phyloP scores from a whole-genome alignment of 2,329 filamentous ascomycete species.

The Exserohilum turcica region DNA sequence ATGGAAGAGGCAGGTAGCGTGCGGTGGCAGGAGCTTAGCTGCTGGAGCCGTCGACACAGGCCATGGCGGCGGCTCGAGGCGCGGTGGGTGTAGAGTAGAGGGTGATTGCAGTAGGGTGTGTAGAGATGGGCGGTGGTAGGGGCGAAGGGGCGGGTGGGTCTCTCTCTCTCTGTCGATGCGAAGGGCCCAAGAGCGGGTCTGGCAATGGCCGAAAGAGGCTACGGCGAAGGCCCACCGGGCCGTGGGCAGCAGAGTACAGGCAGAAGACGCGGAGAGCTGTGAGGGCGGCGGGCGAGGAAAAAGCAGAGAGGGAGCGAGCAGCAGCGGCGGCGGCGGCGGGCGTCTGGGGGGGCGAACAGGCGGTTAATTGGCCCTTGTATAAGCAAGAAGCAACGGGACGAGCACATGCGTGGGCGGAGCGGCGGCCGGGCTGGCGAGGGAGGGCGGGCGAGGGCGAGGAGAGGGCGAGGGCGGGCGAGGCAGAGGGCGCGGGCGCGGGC shows the following conservation, averaged over 20 bases:
- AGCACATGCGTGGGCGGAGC: conserved; percentile 27
- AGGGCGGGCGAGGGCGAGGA: not conserved
- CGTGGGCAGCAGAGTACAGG: conserved; percentile 22
- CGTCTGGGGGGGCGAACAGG: conserved; percentile 23
- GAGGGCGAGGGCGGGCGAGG: not conserved
- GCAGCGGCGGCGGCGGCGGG: not conserved
- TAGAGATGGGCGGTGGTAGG: not conserved
- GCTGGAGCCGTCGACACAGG: conserved; percentile 19
- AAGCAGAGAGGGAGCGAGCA: not conserved
- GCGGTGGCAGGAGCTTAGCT: conserved; percentile 24
- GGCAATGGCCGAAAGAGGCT: conserved; percentile 40
- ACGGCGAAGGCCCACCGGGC: conserved; percentile 35
- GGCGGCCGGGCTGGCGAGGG: conserved; percentile 13
- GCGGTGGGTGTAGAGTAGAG: conserved; percentile 10
- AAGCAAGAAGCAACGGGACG: conserved; percentile 23
- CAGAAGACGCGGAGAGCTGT: conserved; percentile 13
- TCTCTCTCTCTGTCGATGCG: too few relatives aligned
- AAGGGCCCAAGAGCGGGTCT: conserved; percentile 35
- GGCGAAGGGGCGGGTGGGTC: conserved; percentile 25
- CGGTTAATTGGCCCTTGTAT: conserved; percentile 19
- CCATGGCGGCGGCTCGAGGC: conserved; percentile 17
- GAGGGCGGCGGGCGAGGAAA: not conserved
- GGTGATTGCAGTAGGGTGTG: too few relatives aligned
- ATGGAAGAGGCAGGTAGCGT: conserved; percentile 21
- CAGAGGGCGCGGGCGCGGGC: too few relatives aligned